A percentile compares a stretch with the other conserved stretches of the same genome.
Evolutionary conservation across 345 rosid species (phyloP).

Genomic region (Linum tenue): DNA sequence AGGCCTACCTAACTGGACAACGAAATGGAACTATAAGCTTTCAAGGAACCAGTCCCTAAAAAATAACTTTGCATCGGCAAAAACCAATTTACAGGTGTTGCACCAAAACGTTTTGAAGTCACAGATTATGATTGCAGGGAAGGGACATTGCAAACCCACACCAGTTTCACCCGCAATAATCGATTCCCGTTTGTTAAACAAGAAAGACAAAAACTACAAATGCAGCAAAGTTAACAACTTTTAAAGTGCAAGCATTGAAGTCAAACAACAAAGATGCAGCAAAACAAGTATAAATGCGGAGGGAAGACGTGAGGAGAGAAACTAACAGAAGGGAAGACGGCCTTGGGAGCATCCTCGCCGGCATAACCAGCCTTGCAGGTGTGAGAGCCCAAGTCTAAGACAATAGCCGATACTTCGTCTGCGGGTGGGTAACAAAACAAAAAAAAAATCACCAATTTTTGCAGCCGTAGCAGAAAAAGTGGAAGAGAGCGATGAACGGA

Average conservation of each 20-base stretch:
- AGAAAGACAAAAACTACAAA: too few species aligned
- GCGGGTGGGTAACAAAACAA: slow-evolving; percentile 11
- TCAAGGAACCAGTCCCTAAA: too few species aligned
- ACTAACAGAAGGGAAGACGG: slow-evolving; percentile 92
- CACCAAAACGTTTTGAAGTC: too few species aligned
- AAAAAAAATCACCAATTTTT: not conserved
- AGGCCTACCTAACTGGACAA: too few species aligned
- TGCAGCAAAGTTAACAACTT: not conserved
- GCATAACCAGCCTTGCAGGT: slow-evolving; percentile 99
- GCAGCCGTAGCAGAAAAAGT: not conserved
- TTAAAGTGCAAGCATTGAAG: not conserved
- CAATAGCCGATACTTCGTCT: slow-evolving; percentile 98
- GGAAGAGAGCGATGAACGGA: not conserved
- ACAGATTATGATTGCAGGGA: too few species aligned
- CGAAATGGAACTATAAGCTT: too few species aligned
- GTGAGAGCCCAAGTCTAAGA: slow-evolving; percentile 95
- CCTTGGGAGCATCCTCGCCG: slow-evolving; percentile 99
- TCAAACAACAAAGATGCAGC: not conserved
- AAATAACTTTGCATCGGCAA: too few species aligned
- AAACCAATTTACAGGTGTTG: not conserved
- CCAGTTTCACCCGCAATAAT: too few species aligned
- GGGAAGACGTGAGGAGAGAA: not conserved
- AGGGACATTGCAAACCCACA: too few species aligned
- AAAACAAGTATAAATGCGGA: not conserved
- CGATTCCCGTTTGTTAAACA: too few species aligned